Percentiles rank a stretch among this genome's conserved stretches.
Evolutionary conservation across 129 eudicot species (phyloP).

Genomic region (Lonicera japonica): DNA sequence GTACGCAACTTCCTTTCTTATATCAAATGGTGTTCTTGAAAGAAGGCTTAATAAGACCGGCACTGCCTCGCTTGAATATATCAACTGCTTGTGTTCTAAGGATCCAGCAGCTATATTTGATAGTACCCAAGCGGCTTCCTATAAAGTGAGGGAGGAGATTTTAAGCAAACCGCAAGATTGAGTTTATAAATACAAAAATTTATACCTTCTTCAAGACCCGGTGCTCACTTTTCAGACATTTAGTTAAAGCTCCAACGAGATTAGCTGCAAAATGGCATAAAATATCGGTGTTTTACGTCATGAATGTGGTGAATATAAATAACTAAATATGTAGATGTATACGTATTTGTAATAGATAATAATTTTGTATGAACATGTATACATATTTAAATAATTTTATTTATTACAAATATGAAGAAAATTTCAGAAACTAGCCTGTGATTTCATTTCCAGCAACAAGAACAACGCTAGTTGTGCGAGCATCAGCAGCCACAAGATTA

Average conservation of each 20-base stretch:
- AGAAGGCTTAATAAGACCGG: conserved; percentile 51
- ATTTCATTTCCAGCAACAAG: conserved; percentile 63
- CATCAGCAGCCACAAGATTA: conserved; percentile 93
- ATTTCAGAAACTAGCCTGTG: conserved; percentile 66
- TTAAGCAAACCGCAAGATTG: not conserved
- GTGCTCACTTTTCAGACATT: conserved; percentile 84
- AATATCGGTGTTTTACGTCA: conserved; percentile 2
- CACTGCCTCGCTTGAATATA: conserved; percentile 67
- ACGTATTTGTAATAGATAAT: no score
- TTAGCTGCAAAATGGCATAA: conserved; percentile 37
- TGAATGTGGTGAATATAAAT: not conserved
- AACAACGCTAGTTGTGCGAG: conserved; percentile 45
- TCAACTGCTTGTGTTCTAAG: conserved; percentile 60
- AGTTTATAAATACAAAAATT: not conserved
- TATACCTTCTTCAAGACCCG: conserved; percentile 92
- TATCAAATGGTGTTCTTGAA: conserved; percentile 66
- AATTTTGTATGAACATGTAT: no score
- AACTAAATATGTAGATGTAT: no score
- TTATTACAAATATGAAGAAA: not conserved
- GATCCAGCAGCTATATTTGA: conserved; percentile 96
- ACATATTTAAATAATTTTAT: no score
- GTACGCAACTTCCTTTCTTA: conserved; percentile 88
- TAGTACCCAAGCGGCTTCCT: conserved; percentile 99
- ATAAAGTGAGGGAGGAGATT: conserved; percentile 13
- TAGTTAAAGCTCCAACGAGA: conserved; percentile 56